Base-by-base conservation (phyloP, 202 grass and related monocot species). In the Dendrocalamus latiflorus region DNA sequence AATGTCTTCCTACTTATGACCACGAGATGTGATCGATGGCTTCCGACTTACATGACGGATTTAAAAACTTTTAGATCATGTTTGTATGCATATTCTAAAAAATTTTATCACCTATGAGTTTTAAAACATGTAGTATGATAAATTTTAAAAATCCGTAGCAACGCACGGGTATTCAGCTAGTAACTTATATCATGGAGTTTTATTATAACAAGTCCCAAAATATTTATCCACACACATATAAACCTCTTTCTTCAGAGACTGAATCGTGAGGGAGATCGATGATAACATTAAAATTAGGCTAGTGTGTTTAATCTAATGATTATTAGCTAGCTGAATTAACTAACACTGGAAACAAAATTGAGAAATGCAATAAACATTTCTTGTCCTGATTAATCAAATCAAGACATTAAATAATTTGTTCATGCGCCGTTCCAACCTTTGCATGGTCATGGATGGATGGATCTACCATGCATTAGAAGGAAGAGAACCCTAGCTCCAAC, bases 401-500 rank as follows among this genome's bases (percentile, higher is more conserved):
- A 60, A 22, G 5, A 48, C 30, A 65, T 28, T 28, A 28, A 48
- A 3, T 43, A 49, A 37, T 9, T 18, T 64, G 26, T 63, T 22
- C 54, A 59, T 26, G 22, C 22, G 56, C 10, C 22, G 30, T n/a
- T 67, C 64, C 64, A 21, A 21, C 37, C 17, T 38, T 38, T 74
- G 71, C 71, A 16, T 74, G 51, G 3, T 74, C 71, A 79, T 34
- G 45, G 61, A 66, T 17, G 44, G 25, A 54, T 25, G 4, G 76
- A 77, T 87, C 86, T 87, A 33, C 17, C 80, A 74, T 68, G 86
- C 68, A 70, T 88, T 36, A 83, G 55, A 75, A 80, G 6, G 53
- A 71, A 45, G 84, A 76, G 56, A 80, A 84, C 48, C 86, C 69
- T 83, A 86, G 41, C 56, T 74, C 75, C 26, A 84, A 47, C 20